Conservation (phyloP, 495 filamentous ascomycete species). For the Hyaloscypha finlandica region DNA sequence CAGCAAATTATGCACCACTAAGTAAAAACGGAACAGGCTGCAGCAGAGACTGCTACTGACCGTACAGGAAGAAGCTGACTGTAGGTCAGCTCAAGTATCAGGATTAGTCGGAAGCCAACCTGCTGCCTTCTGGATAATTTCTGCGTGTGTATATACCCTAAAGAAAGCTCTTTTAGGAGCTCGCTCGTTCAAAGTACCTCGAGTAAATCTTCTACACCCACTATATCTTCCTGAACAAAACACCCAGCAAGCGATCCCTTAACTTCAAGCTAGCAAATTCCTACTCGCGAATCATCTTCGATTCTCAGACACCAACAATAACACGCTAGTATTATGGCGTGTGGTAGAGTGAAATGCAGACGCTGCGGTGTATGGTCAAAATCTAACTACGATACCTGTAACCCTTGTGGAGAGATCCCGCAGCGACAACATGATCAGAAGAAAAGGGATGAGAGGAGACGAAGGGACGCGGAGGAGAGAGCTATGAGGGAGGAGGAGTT, state of each 20-base stretch:
- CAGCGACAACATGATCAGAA: not conserved
- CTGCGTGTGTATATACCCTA: not conserved
- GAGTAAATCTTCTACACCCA: not conserved
- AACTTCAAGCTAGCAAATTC: not conserved
- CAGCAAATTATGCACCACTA: too few species aligned
- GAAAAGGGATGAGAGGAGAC: not conserved
- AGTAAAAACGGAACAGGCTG: too few species aligned
- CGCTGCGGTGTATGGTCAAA: not conserved
- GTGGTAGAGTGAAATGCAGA: not conserved
- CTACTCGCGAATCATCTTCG: not conserved
- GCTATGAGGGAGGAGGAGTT: not conserved
- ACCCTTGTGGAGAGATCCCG: not conserved
- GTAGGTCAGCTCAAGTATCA: not conserved
- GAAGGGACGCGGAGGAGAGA: not conserved
- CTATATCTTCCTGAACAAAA: not conserved
- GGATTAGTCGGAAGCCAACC: not conserved
- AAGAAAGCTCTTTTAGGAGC: not conserved
- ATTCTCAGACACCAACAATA: not conserved
- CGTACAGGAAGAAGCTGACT: not conserved
- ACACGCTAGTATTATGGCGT: not conserved
- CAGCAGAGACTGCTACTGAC: too few species aligned
- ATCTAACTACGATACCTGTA: not conserved
- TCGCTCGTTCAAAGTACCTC: not conserved
- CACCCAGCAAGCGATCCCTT: not conserved
- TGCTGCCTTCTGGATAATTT: constrained; percentile 1